phyloP scores from a whole-genome alignment of 305 asterid genomes.

The Andrographis paniculata region DNA sequence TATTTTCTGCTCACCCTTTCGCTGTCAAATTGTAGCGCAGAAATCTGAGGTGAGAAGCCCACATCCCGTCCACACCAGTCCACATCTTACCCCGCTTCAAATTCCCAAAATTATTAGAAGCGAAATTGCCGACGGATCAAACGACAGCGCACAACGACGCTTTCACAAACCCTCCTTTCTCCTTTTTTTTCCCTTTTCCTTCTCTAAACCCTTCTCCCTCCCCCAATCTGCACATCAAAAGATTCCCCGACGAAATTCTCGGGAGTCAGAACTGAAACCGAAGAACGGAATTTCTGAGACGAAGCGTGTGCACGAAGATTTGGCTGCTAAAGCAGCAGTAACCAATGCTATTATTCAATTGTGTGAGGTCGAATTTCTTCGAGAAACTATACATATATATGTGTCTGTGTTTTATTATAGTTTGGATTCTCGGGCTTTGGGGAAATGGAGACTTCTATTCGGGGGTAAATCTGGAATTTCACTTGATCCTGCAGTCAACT shows the following conservation, averaged over 20 bases:
- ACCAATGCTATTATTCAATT: not conserved
- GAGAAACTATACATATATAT: not conserved
- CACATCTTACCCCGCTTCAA: constrained; percentile 35
- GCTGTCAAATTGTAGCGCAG: constrained; percentile 21
- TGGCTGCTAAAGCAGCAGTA: not conserved
- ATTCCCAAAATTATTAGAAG: constrained; percentile 14
- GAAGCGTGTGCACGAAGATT: not conserved
- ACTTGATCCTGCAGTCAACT: not conserved
- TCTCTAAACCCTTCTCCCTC: not conserved
- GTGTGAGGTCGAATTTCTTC: not conserved
- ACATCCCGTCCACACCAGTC: constrained; percentile 31
- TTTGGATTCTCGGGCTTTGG: not conserved
- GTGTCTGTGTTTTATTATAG: no score
- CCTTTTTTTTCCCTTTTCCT: not conserved
- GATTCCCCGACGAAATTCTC: not conserved
- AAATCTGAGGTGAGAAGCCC: constrained; percentile 21
- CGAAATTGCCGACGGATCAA: constrained; percentile 18
- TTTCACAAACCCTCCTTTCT: constrained; percentile 9
- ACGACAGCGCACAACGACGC: not conserved
- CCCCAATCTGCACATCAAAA: not conserved
- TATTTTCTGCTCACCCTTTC: constrained; percentile 28
- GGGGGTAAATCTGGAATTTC: not conserved
- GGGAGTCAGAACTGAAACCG: not conserved
- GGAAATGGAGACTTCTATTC: not conserved
- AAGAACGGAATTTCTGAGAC: not conserved